Conservation (phyloP, 1,284 basidiomycete genomes). For the Schizopora paradoxa region DNA sequence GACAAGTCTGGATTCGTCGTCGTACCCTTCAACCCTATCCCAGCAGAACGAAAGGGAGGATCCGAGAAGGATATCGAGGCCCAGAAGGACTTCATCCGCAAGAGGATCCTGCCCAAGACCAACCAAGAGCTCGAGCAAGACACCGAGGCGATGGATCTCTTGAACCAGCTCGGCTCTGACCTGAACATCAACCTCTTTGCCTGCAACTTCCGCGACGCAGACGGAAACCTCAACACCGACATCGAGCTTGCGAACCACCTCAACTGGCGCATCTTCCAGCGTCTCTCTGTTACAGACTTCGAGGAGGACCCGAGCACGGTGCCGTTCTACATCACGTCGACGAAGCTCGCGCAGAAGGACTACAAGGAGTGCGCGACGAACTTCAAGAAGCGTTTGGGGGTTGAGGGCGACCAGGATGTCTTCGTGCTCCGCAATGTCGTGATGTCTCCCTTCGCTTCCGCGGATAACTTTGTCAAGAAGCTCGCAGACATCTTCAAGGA, state of each 20-base stretch:
- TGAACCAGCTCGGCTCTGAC: conserved; percentile 37
- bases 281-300: conserved; percentile 31
- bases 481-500: conserved; percentile 32
- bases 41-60: conserved; percentile 24
- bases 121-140: conserved; percentile 34
- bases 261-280: conserved; percentile 36
- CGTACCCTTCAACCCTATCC: conserved; percentile 34
- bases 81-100: conserved; percentile 35
- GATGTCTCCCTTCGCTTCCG: conserved; percentile 40
- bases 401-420: conserved; percentile 33
- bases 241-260: conserved; percentile 40
- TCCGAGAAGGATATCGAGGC: conserved; percentile 22
- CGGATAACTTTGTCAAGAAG: conserved; percentile 28
- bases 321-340: conserved; percentile 35
- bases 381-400: conserved; percentile 35
- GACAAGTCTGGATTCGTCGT: conserved; percentile 31
- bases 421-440: conserved; percentile 36
- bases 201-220: conserved; percentile 36
- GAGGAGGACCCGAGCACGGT: conserved; percentile 25
- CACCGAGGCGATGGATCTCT: conserved; percentile 27
- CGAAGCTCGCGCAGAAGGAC: conserved; percentile 27
- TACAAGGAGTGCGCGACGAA: conserved; percentile 31
- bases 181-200: conserved; percentile 42
- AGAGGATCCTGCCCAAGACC: conserved; percentile 28
- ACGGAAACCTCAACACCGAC: conserved; percentile 34